Conservation (phyloP, 495 filamentous ascomycete species). For the Cladorrhinum samala region DNA sequence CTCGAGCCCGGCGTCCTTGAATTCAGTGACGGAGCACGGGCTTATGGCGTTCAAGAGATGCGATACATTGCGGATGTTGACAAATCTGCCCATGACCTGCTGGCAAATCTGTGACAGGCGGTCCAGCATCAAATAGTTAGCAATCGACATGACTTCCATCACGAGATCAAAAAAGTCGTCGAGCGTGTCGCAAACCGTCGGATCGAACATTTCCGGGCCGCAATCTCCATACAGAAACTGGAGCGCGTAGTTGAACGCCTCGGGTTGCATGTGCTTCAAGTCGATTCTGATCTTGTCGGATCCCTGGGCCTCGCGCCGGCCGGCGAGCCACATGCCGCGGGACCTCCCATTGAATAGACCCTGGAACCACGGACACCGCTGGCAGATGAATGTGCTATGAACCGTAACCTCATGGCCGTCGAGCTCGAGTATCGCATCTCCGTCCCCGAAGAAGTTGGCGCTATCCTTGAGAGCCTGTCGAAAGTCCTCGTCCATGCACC, state of each 20-base stretch:
- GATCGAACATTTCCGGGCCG: constrained; percentile 75
- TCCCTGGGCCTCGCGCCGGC: constrained; percentile 48
- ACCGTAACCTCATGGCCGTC: constrained; percentile 57
- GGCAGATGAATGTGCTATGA: constrained; percentile 72
- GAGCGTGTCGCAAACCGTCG: constrained; percentile 60
- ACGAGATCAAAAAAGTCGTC: constrained; percentile 82
- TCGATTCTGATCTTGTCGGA: constrained; percentile 58
- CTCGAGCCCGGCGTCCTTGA: constrained; percentile 83
- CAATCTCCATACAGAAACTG: constrained; percentile 78
- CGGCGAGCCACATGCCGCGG: constrained; percentile 71
- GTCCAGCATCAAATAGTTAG: constrained; percentile 94
- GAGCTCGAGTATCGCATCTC: constrained; percentile 72
- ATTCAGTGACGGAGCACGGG: constrained; percentile 72
- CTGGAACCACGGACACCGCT: constrained; percentile 87
- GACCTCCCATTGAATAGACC: constrained; percentile 83
- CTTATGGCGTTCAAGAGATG: constrained; percentile 76
- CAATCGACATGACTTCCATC: constrained; percentile 85
- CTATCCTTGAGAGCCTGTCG: constrained; percentile 57
- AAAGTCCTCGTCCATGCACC: constrained; percentile 62
- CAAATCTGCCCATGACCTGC: constrained; percentile 76
- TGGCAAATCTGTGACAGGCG: constrained; percentile 86
- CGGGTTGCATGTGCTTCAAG: constrained; percentile 67
- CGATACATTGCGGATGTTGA: constrained; percentile 80
- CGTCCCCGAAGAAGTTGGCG: constrained; percentile 60
- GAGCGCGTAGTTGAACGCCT: constrained; percentile 72